Conservation (phyloP, 225 moss, liverwort and hornwort species). For the Bryum argenteum region DNA sequence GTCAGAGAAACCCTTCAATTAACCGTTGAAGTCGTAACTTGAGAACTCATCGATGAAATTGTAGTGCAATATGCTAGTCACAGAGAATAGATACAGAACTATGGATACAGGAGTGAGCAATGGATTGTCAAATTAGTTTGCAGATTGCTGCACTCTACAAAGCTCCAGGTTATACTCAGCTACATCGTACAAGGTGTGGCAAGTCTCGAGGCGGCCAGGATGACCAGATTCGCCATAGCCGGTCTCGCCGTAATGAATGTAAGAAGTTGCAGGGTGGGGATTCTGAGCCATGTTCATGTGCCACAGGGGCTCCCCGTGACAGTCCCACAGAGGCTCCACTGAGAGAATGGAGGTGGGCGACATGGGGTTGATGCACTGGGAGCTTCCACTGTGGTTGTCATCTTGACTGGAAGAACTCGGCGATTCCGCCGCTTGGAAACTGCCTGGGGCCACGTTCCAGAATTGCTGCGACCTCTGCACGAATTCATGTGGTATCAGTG, state of each 20-base stretch:
- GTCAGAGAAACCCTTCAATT: too few relatives aligned
- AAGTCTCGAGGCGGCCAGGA: not conserved
- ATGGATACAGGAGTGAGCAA: not conserved
- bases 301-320: slow-evolving; percentile 26
- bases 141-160: not conserved
- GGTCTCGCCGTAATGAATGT: not conserved
- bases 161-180: not conserved
- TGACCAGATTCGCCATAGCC: slow-evolving; percentile 9
- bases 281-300: slow-evolving; percentile 8
- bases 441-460: not conserved
- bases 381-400: slow-evolving; percentile 26
- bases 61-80: not conserved
- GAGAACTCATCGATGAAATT: too few relatives aligned
- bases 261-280: slow-evolving; percentile 4
- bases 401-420: slow-evolving; percentile 26
- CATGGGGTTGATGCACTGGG: slow-evolving; percentile 27
- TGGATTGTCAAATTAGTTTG: not conserved
- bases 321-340: slow-evolving; percentile 27
- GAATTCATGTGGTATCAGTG: too few relatives aligned
- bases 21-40: too few relatives aligned
- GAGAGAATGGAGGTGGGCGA: slow-evolving; percentile 71
- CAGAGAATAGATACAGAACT: not conserved
- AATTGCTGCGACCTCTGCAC: not conserved
- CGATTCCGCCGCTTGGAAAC: slow-evolving; percentile 16
- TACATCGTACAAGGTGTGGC: slow-evolving; percentile 2